Percentiles rank a stretch among this genome's conserved stretches.
These are phyloP conservation scores for Stenogyne calaminthoides DNA, from an alignment of 305 asterid genomes.

Conservation along the genomic window DNA sequence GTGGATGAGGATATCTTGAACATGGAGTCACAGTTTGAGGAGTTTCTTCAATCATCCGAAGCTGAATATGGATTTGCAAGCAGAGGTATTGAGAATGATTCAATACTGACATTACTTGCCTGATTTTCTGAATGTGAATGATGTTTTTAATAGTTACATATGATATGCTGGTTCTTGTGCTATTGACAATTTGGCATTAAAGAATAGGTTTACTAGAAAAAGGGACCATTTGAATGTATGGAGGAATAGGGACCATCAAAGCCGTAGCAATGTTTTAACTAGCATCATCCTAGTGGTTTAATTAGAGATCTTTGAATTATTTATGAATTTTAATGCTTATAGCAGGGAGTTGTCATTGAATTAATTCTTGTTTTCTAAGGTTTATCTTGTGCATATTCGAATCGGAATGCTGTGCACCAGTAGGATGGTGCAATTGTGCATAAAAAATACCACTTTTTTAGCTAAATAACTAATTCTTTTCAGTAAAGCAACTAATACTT, in stretches of 20 bases:
- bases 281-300: not conserved
- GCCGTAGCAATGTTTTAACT: not conserved
- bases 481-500: too few relatives aligned
- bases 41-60: conserved; percentile 66
- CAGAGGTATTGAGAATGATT: conserved; percentile 45
- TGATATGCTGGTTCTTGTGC: not conserved
- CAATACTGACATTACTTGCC: not conserved
- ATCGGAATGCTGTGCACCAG: not conserved
- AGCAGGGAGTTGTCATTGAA: not conserved
- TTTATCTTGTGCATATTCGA: not conserved
- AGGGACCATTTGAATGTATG: not conserved
- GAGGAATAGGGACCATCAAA: not conserved
- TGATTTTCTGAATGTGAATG: not conserved
- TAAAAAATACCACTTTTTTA: too few relatives aligned
- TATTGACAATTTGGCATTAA: not conserved
- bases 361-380: not conserved
- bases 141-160: not conserved
- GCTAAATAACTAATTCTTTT: too few relatives aligned
- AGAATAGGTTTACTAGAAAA: not conserved
- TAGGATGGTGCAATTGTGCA: too few relatives aligned
- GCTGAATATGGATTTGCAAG: conserved; percentile 34
- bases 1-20: conserved; percentile 81
- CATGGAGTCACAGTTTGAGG: conserved; percentile 92
- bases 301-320: not conserved
- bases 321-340: not conserved